These are phyloP conservation scores for Candida andamanensis DNA, from an alignment of 805 yeast species.

Conservation along the genomic window DNA sequence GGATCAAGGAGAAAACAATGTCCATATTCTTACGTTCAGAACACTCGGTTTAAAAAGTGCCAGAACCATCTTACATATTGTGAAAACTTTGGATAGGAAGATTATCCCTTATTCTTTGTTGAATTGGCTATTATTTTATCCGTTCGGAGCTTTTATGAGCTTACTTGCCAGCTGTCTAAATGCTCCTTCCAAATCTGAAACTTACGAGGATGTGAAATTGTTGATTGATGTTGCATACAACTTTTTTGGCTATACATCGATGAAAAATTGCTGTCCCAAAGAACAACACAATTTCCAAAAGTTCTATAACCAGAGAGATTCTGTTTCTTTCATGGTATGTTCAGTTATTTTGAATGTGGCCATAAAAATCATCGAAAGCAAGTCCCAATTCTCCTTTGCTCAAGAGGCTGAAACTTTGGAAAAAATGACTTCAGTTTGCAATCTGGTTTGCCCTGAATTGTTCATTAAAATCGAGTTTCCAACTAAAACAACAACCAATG, in stretches of 20 bases:
- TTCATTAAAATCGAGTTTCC: too few species aligned
- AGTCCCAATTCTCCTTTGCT: constrained; percentile 13
- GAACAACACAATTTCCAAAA: not conserved
- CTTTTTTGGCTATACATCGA: constrained; percentile 11
- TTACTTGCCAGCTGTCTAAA: constrained; percentile 26
- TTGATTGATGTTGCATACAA: constrained; percentile 17
- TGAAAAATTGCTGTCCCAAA: not conserved
- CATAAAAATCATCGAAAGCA: constrained; percentile 18
- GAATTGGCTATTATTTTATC: constrained; percentile 30
- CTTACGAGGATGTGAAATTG: constrained; percentile 23
- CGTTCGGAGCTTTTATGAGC: constrained; percentile 28
- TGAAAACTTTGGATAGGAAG: constrained; percentile 16
- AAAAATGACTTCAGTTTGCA: constrained; percentile 14
- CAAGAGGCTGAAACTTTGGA: constrained; percentile 14
- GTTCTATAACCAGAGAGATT: constrained; percentile 15
- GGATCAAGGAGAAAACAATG: not conserved
- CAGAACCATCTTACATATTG: constrained; percentile 29
- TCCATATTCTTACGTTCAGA: constrained; percentile 8
- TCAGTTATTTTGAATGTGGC: constrained; percentile 18
- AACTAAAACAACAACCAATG: too few species aligned
- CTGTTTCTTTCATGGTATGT: constrained; percentile 16
- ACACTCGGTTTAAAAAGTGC: constrained; percentile 30
- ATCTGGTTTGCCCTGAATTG: constrained; percentile 18
- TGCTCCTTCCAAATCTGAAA: constrained; percentile 23
- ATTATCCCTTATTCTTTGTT: constrained; percentile 18